phyloP scores from a whole-genome alignment of 2,329 filamentous ascomycete species.

The Phialophora macrospora region DNA sequence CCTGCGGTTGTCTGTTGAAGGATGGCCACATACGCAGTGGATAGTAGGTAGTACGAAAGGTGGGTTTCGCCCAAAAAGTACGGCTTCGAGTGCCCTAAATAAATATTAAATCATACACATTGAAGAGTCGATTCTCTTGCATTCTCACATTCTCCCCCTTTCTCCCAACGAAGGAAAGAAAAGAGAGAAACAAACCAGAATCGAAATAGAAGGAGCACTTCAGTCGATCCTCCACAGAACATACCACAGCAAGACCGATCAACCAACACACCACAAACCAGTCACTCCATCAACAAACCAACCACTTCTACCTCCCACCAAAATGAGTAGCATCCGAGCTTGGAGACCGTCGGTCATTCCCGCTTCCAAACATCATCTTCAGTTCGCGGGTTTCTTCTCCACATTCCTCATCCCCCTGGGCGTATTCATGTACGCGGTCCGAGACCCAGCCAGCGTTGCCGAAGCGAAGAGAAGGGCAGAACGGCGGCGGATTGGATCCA shows the following conservation, averaged over 20 bases:
- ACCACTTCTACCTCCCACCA: background rate
- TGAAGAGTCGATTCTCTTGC: background rate
- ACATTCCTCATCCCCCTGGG: conserved; percentile 16
- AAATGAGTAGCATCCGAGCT: conserved; percentile 12
- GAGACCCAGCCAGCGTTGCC: conserved; percentile 18
- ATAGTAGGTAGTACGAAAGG: background rate
- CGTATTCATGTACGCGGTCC: conserved; percentile 14
- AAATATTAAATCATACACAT: background rate
- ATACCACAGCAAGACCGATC: too few species aligned
- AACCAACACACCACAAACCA: too few species aligned
- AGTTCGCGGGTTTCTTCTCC: conserved; percentile 22
- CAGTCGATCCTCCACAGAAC: too few species aligned
- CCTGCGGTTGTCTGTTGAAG: background rate
- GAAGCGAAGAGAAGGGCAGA: conserved; percentile 15
- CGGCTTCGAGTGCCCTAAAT: background rate
- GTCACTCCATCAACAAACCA: too few species aligned
- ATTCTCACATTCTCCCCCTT: background rate
- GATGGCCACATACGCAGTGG: background rate
- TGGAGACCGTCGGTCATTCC: conserved; percentile 17
- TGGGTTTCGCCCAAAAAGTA: background rate
- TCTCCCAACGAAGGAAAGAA: too few species aligned
- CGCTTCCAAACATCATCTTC: conserved; percentile 6
- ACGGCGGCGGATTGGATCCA: conserved; percentile 1
- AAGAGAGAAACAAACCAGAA: too few species aligned
- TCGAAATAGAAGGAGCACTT: too few species aligned